These are phyloP conservation scores for Ramichloridium luteum DNA, from an alignment of 2,329 filamentous ascomycete genomes.

Conservation along the genomic window DNA sequence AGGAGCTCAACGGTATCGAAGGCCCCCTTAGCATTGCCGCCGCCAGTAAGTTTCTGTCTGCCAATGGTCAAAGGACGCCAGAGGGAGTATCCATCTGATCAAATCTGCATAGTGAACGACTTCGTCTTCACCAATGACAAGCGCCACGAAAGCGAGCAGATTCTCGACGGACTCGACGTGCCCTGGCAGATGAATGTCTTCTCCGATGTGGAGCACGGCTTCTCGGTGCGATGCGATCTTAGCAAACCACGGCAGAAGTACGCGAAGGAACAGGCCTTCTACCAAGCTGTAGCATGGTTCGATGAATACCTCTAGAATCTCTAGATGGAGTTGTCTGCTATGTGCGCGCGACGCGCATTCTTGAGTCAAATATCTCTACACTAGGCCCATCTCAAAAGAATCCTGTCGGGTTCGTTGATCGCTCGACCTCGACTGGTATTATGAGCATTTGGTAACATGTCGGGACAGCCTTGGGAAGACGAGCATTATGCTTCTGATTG, in stretches of 20 bases:
- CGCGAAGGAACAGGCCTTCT: slow-evolving; percentile 66
- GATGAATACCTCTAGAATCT: slow-evolving; percentile 44
- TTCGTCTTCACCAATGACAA: slow-evolving; percentile 44
- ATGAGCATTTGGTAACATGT: too few relatives aligned
- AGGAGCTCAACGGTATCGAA: slow-evolving; percentile 42
- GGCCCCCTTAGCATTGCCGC: slow-evolving; percentile 47
- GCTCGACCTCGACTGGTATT: too few relatives aligned
- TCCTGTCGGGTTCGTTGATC: too few relatives aligned
- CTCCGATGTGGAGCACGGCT: slow-evolving; percentile 58
- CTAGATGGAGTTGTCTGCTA: too few relatives aligned
- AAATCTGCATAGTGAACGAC: slow-evolving; percentile 38
- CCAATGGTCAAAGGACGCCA: not conserved
- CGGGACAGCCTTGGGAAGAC: too few relatives aligned
- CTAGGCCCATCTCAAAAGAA: too few relatives aligned
- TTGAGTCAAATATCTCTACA: too few relatives aligned
- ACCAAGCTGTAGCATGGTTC: slow-evolving; percentile 65
- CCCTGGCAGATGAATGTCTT: slow-evolving; percentile 66
- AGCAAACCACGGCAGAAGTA: slow-evolving; percentile 45
- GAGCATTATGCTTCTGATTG: too few relatives aligned
- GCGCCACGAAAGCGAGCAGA: slow-evolving; percentile 45
- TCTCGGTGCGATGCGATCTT: slow-evolving; percentile 53
- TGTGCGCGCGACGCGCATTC: too few relatives aligned
- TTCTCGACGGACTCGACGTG: slow-evolving; percentile 37
- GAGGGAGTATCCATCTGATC: not conserved
- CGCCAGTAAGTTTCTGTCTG: slow-evolving; percentile 32